Evolutionary conservation across 495 filamentous ascomycete species (phyloP).

Genomic region (Aspergillus taichungensis): DNA sequence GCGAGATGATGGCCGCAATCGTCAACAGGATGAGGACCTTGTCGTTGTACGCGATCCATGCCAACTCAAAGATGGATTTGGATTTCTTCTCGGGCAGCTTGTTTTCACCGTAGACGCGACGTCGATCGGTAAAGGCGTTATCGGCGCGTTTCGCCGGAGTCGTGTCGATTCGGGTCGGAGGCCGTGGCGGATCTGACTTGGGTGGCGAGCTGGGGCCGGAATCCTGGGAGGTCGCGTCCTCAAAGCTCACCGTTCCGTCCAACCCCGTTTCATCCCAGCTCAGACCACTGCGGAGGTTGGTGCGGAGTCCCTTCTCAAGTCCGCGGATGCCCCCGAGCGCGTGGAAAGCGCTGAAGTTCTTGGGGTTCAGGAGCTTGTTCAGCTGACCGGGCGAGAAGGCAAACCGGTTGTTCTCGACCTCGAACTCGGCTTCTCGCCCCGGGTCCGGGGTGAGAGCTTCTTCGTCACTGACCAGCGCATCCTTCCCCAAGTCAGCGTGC

Average conservation of each 20-base stretch:
- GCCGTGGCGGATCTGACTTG: constrained; percentile 17
- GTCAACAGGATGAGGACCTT: constrained; percentile 75
- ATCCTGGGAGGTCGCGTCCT: constrained; percentile 43
- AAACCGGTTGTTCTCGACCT: constrained; percentile 68
- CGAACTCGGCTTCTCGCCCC: constrained; percentile 62
- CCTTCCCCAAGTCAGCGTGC: constrained; percentile 29
- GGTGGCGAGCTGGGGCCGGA: constrained; percentile 15
- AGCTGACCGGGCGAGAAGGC: constrained; percentile 77
- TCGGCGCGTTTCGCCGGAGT: constrained; percentile 17
- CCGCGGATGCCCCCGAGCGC: constrained; percentile 71
- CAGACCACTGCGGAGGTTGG: constrained; percentile 57
- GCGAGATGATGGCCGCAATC: constrained; percentile 67
- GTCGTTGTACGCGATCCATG: constrained; percentile 80
- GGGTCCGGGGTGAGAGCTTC: constrained; percentile 61
- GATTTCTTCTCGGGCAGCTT: constrained; percentile 60
- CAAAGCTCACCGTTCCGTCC: constrained; percentile 58
- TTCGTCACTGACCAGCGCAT: constrained; percentile 39
- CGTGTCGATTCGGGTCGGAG: constrained; percentile 19
- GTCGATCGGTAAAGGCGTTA: constrained; percentile 50
- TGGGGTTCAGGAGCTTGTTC: constrained; percentile 72
- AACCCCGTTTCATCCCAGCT: constrained; percentile 64
- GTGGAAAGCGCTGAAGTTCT: constrained; percentile 67
- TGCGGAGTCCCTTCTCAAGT: constrained; percentile 67
- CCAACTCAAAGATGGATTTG: constrained; percentile 61
- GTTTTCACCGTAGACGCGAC: constrained; percentile 62